Evolutionary conservation across 768 basidiomycete species (phyloP), one percentile per base, ranked within the genome.

Genomic region (Strobilomyces confusus): DNA sequence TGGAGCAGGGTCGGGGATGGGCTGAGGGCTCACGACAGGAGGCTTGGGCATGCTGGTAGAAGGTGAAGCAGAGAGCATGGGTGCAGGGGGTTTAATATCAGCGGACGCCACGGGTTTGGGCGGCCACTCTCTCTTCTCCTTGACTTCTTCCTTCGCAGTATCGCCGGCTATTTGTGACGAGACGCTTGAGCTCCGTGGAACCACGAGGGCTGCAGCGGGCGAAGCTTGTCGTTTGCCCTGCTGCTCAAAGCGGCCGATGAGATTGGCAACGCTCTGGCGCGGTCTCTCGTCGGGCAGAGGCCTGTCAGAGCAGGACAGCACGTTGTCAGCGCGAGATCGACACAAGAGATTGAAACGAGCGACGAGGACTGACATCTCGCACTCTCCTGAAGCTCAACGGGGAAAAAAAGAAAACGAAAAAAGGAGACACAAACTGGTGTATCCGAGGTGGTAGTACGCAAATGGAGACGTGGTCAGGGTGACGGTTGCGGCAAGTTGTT

Each of bases 211-310:
- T n/a, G n/a, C 48, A 26, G 62, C 62, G 26, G 77, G 65, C 11
- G 73, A 60, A 5, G 82, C 71, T 60, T 81, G 79, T 46, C 82
- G 81, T 67, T 89, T 92, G 51, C 78, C 83, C 72, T 89, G 85
- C 61, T 81, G 87, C 69, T 93, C 91, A 60, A 93, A 93, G 54
- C 87, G 81, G 48, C 91, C 91, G 64, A 93, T 93, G 72, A 93
- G 85, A 67, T 92, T 93, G 58, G 91, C 91, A 44, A 93, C 91
- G 63, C 86, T 89, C 67, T 81, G 82, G 55, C 91, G 86, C 45
- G 90, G 89, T 65, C 87, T 81, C 73, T 93, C 91, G 77, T 92
- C 90, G 70, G 91, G 89, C 57, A 91, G 73, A 51, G 87, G 86
- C 90, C 89, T 92, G 64, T 57, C 60, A 57, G 55, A 49, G 59